Percentiles rank a stretch among this genome's conserved stretches.
phyloP scores from a whole-genome alignment of 495 filamentous ascomycete species.

The Entonaema liquescens region DNA sequence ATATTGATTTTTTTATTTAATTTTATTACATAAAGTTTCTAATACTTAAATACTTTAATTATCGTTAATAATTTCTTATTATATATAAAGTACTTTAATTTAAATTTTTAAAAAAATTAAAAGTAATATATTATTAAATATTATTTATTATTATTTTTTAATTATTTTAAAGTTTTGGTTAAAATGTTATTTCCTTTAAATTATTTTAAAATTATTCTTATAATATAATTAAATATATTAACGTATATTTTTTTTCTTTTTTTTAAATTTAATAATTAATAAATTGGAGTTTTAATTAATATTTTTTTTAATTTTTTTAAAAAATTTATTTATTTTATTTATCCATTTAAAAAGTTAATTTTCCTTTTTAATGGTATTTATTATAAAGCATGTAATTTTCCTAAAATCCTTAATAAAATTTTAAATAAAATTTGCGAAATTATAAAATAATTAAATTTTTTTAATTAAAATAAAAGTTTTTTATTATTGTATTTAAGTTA shows the following conservation, averaged over 20 bases:
- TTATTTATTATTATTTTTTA: not conserved
- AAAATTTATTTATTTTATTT: not conserved
- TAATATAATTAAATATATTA: not conserved
- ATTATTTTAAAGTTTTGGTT: not conserved
- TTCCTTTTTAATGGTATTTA: not conserved
- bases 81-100: not conserved
- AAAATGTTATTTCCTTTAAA: too few relatives aligned
- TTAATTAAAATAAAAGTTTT: not conserved
- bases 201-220: not conserved
- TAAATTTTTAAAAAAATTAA: not conserved
- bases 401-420: not conserved
- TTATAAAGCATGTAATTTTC: not conserved
- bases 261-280: not conserved
- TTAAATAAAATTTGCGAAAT: not conserved
- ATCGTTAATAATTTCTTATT: not conserved
- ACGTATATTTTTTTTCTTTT: not conserved
- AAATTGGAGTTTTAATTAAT: not conserved
- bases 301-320: not conserved
- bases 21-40: not conserved
- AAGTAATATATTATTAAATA: not conserved
- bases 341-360: not conserved
- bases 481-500: not conserved
- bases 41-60: not conserved
- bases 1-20: not conserved
- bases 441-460: not conserved